Base-by-base conservation (phyloP, 179 eudicot genomes). In the Silene noctiflora region DNA sequence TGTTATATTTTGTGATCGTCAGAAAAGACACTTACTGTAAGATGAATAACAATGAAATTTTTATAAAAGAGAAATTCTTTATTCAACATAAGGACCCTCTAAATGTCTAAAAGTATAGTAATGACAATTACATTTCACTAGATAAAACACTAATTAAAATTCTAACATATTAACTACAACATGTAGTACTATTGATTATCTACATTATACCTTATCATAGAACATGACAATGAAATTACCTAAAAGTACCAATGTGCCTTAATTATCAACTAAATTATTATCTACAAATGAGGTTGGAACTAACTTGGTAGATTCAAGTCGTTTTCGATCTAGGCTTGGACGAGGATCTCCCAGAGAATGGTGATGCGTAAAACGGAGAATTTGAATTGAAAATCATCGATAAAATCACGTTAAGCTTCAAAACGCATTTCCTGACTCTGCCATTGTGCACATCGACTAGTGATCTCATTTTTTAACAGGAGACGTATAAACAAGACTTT, bases 401-500 rank as follows among this genome's bases (percentile, higher is more conserved):
- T 11, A 12, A 51, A 13, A 51, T 39, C 46, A 51, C n/a, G 19
- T 11, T 51, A 14, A 39, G 8, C 11, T 39, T 39, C n/a, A 14
- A 14, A 51, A 51, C n/a, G 58, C 6, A 51, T 12, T 13, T 51
- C n/a, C 58, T 51, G n/a, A 16, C 17, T 51, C 58, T 2, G 19
- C 58, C n/a, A 51, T 5, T 51, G 6, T 51, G 5, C 17, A 48
- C 55, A 48, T 48, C 16, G 53, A 11, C 69, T 53, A 22, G 12
- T 44, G 1, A 13, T 17, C 27, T 75, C 61, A 67, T 53, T 44
- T 19, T 22, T 19, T 73, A 0, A 22, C 51, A 16, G 78, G 84
- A 16, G 81, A 82, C 62, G 89, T 74, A 81, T 88, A 94, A 4
- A 94, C 97, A 74, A 88, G 94, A 72, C 93, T 86, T 76, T 94